Evolutionary conservation across 306 rosid genomes (phyloP).

Genomic region (cucumber (Cucumis sativus)): DNA sequence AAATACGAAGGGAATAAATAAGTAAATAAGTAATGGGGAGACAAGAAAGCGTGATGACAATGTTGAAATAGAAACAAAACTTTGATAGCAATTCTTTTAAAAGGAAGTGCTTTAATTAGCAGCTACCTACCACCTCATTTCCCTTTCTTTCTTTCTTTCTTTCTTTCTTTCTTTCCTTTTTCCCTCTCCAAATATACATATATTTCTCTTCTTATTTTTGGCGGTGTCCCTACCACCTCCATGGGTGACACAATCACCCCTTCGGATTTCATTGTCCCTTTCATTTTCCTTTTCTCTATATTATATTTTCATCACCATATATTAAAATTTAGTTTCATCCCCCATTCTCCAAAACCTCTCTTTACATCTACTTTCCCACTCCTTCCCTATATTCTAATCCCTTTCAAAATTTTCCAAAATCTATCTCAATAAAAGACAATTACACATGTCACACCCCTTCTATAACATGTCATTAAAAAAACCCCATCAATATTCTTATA

Average conservation of each 20-base stretch:
- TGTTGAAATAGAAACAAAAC: constrained; percentile 14
- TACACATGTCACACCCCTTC: neutral
- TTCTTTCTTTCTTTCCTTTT: neutral
- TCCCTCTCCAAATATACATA: neutral
- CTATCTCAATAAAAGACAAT: neutral
- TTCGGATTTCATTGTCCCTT: constrained; percentile 18
- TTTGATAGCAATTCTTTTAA: neutral
- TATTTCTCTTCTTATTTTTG: neutral
- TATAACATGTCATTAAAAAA: neutral
- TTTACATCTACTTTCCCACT: neutral
- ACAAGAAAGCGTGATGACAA: constrained; percentile 7
- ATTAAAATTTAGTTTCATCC: neutral
- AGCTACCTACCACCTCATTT: constrained; percentile 6
- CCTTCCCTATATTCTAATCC: neutral
- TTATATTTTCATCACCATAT: neutral
- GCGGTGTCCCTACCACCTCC: constrained; percentile 49
- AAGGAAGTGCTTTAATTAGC: neutral
- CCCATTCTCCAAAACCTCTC: neutral
- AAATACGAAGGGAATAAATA: neutral
- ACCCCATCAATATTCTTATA: neutral
- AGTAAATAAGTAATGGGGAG: neutral
- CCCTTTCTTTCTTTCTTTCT: neutral
- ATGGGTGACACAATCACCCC: constrained; percentile 19
- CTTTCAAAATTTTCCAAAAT: neutral
- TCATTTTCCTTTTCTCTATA: neutral